Evolutionary conservation across 306 rosid genomes (phyloP).

Genomic region (Pyrus bretschneideri): DNA sequence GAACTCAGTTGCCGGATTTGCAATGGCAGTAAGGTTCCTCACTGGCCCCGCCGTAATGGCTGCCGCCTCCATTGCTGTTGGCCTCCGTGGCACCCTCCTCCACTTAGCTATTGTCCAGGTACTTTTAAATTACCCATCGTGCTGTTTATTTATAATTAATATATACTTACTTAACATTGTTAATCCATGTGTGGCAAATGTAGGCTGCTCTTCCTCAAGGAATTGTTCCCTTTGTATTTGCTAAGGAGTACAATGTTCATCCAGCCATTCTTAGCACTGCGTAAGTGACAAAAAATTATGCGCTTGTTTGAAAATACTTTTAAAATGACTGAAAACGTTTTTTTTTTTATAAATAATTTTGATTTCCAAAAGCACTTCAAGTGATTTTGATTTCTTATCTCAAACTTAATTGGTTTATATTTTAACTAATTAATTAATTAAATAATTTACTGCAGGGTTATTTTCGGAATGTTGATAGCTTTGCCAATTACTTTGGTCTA

Average conservation of each 20-base stretch:
- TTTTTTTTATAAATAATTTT: too few species aligned
- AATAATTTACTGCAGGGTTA: conserved; percentile 26
- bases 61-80: conserved; percentile 83
- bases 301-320: too few species aligned
- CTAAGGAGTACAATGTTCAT: conserved; percentile 94
- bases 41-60: conserved; percentile 99
- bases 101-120: conserved; percentile 98
- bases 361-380: too few species aligned
- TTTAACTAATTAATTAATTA: neutral
- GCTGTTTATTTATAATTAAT: neutral
- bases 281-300: conserved; percentile 30
- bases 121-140: neutral
- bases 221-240: conserved; percentile 94
- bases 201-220: conserved; percentile 99
- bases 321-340: too few species aligned
- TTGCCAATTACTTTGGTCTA: conserved; percentile 42
- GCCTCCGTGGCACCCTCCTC: conserved; percentile 85
- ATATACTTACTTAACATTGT: neutral
- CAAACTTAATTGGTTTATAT: neutral
- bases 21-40: conserved; percentile 93
- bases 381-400: too few species aligned
- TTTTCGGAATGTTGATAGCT: conserved; percentile 46
- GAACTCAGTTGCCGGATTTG: conserved; percentile 80
- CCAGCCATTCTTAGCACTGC: conserved; percentile 92
- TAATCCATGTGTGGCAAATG: neutral